Base-by-base conservation (phyloP, 192 early-diverging fungal species). In the Coemansia sp. region DNA sequence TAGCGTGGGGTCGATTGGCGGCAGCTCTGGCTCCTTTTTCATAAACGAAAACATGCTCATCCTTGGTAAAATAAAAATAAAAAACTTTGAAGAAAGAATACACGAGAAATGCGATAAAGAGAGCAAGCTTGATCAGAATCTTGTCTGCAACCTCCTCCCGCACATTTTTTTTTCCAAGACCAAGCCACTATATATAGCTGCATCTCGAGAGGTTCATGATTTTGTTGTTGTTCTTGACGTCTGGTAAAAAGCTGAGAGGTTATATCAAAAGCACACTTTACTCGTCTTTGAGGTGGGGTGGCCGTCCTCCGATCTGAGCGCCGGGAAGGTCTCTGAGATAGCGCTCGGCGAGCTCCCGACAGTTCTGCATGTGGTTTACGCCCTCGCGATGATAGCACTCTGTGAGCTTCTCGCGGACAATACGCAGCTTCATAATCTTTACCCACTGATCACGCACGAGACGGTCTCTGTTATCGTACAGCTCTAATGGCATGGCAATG, bases 311-410 rank as follows among this genome's bases (percentile, higher is more conserved):
- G 26, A 82, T 82, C 51, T 66, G 71, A 5, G 79, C 79, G 10
- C 65, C 75, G 10, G 79, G 79, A 21, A 82, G 69, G 9, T 82
- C 70, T 51, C 85, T 85, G 60, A 98, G 75, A 77, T 98, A 98
- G 66, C 91, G 85, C 61, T 91, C 85, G 8, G 86, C 87, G 16
- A 98, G 83, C 20, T 87, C 84, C 35, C 92, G 86, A 85, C 96
- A 98, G 85, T 92, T 96, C 69, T 96, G 85, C 80, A 91, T 86
- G 77, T 94, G 91, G 84, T 98, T 98, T 63, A 94, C 94, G 59
- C 94, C 91, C 81, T 98, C 93, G 45, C 90, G 88, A 33, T 86
- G 83, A 79, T 95, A 92, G 86, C 96, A 98, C 89, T 93, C 92
- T 65, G 87, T 85, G 59, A 96, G 84, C 85, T 94, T 91, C 60